phyloP scores from a whole-genome alignment of 2,329 filamentous ascomycete genomes.

The Coniochaeta hoffmannii region DNA sequence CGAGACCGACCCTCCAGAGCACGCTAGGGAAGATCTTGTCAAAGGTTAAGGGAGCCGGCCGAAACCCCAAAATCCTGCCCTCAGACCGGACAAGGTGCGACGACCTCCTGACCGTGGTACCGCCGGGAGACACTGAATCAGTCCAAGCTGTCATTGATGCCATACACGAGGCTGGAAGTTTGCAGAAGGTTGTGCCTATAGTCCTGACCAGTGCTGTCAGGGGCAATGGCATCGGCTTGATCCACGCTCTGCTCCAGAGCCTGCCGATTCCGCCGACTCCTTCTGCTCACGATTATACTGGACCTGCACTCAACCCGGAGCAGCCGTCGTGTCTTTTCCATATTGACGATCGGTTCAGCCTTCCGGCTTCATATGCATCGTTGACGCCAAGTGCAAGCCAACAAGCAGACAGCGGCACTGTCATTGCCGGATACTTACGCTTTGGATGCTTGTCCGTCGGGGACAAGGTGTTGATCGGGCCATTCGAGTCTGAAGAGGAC shows the following conservation, averaged over 20 bases:
- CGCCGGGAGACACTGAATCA: slow-evolving; percentile 47
- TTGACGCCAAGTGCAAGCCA: slow-evolving; percentile 30
- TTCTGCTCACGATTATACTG: slow-evolving; percentile 46
- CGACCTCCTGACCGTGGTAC: slow-evolving; percentile 49
- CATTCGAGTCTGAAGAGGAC: slow-evolving; percentile 57
- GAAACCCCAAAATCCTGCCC: slow-evolving; percentile 69
- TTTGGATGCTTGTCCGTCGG: slow-evolving; percentile 72
- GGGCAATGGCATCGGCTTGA: slow-evolving; percentile 69
- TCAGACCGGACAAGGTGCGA: slow-evolving; percentile 41
- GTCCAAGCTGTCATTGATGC: slow-evolving; percentile 46
- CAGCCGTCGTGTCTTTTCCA: slow-evolving; percentile 68
- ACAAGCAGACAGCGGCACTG: slow-evolving; percentile 49
- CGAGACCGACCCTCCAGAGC: slow-evolving; percentile 59
- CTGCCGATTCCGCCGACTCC: slow-evolving; percentile 61
- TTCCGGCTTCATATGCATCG: slow-evolving; percentile 56
- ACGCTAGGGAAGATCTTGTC: slow-evolving; percentile 66
- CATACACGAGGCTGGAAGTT: slow-evolving; percentile 31
- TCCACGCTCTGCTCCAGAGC: slow-evolving; percentile 73
- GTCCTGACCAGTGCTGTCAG: slow-evolving; percentile 81
- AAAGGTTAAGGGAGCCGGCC: slow-evolving; percentile 66
- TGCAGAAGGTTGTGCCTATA: slow-evolving; percentile 64
- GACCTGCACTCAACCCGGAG: slow-evolving; percentile 48
- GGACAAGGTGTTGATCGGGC: slow-evolving; percentile 71
- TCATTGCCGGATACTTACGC: slow-evolving; percentile 79
- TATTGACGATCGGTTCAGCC: slow-evolving; percentile 81